A percentile compares a stretch with the other conserved stretches of the same genome.
phyloP scores from a whole-genome alignment of 768 basidiomycete species.

The Amanita phalloides region DNA sequence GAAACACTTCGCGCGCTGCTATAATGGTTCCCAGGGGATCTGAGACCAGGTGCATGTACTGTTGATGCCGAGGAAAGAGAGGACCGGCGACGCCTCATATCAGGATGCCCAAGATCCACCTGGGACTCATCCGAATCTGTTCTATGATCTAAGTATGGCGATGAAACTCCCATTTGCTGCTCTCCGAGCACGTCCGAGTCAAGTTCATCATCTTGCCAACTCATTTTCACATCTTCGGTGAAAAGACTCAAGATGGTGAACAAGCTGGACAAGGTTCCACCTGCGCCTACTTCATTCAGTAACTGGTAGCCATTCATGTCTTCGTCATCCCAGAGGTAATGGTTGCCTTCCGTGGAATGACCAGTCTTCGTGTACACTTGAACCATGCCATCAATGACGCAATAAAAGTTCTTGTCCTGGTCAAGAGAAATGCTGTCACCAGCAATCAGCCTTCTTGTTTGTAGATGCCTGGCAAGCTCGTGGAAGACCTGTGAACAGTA shows the following conservation, averaged over 20 bases:
- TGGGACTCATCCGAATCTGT: conserved; percentile 59
- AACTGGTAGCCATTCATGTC: conserved; percentile 94
- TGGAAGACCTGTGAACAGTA: conserved; percentile 68
- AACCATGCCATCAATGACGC: conserved; percentile 95
- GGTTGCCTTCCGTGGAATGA: conserved; percentile 32
- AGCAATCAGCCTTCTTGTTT: conserved; percentile 90
- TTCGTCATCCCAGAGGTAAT: conserved; percentile 67
- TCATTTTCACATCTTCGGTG: conserved; percentile 87
- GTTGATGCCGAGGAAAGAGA: conserved; percentile 63
- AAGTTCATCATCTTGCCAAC: conserved; percentile 69
- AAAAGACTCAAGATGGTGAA: conserved; percentile 97
- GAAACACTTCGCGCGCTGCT: conserved; percentile 15
- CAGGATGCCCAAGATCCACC: conserved; percentile 32
- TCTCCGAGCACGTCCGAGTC: conserved; percentile 18
- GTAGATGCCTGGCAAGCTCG: conserved; percentile 91
- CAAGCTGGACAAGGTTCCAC: conserved; percentile 89
- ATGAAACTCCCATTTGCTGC: conserved; percentile 14
- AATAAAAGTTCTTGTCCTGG: conserved; percentile 93
- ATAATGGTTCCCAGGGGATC: conserved; percentile 17
- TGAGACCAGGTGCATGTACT: conserved; percentile 35
- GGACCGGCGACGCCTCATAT: conserved; percentile 29
- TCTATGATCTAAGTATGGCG: conserved; percentile 20
- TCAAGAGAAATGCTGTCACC: conserved; percentile 90
- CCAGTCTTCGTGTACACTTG: conserved; percentile 81
- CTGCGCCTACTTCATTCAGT: conserved; percentile 91